A percentile compares a stretch with the other conserved stretches of the same genome.
Conservation (phyloP, 148 eudicot genomes). For the Amaranthus hypochondriacus region DNA sequence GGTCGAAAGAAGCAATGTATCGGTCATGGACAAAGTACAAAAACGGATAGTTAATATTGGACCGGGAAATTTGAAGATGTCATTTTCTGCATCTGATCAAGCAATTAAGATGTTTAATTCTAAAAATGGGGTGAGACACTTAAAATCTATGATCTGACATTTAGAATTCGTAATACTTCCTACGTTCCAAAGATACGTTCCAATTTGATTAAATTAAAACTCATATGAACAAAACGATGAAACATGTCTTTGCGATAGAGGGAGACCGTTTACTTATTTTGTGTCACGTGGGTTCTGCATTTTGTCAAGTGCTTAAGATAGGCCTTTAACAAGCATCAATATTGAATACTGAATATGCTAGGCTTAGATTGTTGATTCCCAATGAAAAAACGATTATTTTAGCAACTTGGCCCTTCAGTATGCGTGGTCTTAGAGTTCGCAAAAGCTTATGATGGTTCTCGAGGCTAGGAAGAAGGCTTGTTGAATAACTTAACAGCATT, state of each 20-base stretch:
- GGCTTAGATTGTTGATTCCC: background rate
- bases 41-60: conserved; percentile 60
- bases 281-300: no score
- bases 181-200: background rate
- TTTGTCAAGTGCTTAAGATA: background rate
- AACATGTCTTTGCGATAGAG: no score
- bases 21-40: conserved; percentile 25
- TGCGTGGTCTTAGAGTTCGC: background rate
- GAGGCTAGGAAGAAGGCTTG: background rate
- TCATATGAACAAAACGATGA: no score
- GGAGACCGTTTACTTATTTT: no score
- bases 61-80: conserved; percentile 72
- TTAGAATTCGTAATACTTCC: background rate
- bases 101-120: conserved; percentile 54
- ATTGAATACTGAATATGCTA: background rate
- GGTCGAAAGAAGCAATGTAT: conserved; percentile 23
- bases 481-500: background rate
- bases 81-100: conserved; percentile 64
- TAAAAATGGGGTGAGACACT: conserved; percentile 47
- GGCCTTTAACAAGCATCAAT: background rate
- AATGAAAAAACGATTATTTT: background rate
- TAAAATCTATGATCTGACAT: background rate
- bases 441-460: background rate
- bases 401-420: background rate
- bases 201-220: no score